phyloP scores from a whole-genome alignment of 371 early-diverging fungal species.

The Syncephalastrum contaminatum region DNA sequence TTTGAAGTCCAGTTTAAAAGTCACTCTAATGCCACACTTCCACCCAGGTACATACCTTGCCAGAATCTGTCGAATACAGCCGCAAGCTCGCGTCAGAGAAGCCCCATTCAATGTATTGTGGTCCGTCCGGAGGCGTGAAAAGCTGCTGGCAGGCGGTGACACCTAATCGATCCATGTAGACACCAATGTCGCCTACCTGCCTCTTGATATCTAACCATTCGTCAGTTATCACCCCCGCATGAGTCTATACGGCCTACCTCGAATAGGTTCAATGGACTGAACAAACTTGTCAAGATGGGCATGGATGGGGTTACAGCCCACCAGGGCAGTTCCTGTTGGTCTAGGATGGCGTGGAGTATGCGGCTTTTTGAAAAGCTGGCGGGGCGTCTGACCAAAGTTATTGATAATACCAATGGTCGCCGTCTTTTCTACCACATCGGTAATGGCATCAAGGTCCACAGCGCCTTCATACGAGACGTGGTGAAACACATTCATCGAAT shows the following conservation, averaged over 20 bases:
- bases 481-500: conserved; percentile 88
- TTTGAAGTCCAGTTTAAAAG: neutral
- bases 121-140: conserved; percentile 57
- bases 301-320: conserved; percentile 50
- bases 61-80: conserved; percentile 58
- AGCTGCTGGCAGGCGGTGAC: conserved; percentile 51
- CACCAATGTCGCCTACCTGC: conserved; percentile 53
- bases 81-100: conserved; percentile 69
- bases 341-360: conserved; percentile 60
- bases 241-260: conserved; percentile 39
- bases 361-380: conserved; percentile 79
- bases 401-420: conserved; percentile 92
- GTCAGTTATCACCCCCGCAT: neutral
- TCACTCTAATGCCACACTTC: neutral
- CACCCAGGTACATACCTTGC: conserved; percentile 41
- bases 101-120: conserved; percentile 74
- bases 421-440: conserved; percentile 85
- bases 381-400: conserved; percentile 95
- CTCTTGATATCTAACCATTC: conserved; percentile 47
- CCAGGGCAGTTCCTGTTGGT: conserved; percentile 32
- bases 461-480: conserved; percentile 92
- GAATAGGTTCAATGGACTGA: conserved; percentile 54
- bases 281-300: conserved; percentile 54
- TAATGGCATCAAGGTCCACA: conserved; percentile 84
- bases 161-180: conserved; percentile 49